Evolutionary conservation across 345 rosid genomes (phyloP).

Genomic region (Brassica juncea): DNA sequence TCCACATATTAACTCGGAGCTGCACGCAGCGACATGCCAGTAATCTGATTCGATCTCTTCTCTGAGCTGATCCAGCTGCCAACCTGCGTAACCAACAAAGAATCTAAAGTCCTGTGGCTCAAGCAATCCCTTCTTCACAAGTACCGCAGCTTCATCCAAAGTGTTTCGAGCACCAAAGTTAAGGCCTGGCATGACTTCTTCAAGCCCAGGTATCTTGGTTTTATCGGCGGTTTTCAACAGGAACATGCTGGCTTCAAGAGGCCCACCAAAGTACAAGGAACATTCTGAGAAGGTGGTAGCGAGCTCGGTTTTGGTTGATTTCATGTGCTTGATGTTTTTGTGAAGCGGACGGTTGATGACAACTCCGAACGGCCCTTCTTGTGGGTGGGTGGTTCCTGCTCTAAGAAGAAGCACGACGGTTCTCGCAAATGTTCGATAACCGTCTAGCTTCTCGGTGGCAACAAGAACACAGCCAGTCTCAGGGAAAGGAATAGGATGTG

Average conservation of each 20-base stretch:
- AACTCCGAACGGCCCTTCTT: conserved; percentile 83
- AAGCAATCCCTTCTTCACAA: conserved; percentile 73
- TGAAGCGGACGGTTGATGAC: conserved; percentile 5
- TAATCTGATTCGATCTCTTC: conserved; percentile 80
- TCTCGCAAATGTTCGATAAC: conserved; percentile 75
- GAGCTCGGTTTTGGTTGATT: background rate
- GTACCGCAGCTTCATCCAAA: conserved; percentile 76
- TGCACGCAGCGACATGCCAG: conserved; percentile 88
- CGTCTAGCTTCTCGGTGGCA: conserved; percentile 94
- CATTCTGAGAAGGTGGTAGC: background rate
- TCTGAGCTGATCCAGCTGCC: conserved; percentile 89
- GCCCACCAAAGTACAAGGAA: conserved; percentile 61
- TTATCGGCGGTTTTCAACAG: conserved; percentile 57
- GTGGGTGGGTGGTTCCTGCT: conserved; percentile 81
- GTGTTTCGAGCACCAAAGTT: conserved; percentile 77
- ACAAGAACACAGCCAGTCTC: conserved; percentile 94
- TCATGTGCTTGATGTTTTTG: conserved; percentile 1
- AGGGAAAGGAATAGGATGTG: conserved; percentile 87
- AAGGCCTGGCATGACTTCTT: conserved; percentile 80
- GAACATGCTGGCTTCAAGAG: conserved; percentile 87
- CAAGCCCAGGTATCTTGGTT: conserved; percentile 63
- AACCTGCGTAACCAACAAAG: conserved; percentile 89
- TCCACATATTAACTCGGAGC: conserved; percentile 68
- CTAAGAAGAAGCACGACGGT: conserved; percentile 89
- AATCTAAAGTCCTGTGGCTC: conserved; percentile 83